Conservation (phyloP, 257 asterid species). For the Forsythia viridissima region DNA sequence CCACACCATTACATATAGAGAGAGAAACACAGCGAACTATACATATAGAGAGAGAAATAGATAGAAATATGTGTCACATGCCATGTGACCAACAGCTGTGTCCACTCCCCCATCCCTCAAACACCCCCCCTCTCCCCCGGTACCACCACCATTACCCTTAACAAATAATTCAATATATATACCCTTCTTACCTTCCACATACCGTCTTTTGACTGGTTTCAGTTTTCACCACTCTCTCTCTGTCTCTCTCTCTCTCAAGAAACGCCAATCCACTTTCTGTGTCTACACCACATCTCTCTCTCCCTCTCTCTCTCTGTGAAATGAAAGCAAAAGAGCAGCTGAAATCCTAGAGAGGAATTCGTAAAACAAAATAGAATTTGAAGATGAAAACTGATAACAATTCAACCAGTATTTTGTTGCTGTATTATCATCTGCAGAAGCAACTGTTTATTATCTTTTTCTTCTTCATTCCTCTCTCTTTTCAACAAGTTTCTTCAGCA, state of each 20-base stretch:
- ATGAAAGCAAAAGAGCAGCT: conserved; percentile 48
- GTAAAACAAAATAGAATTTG: conserved; percentile 24
- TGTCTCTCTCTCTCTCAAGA: conserved; percentile 24
- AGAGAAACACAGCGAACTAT: conserved; percentile 2
- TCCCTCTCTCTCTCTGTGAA: conserved; percentile 25
- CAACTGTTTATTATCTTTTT: conserved; percentile 17
- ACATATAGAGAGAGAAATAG: conserved; percentile 15
- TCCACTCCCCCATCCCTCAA: neutral
- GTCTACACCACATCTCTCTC: conserved; percentile 5
- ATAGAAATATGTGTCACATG: conserved; percentile 61
- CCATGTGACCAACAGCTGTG: conserved; percentile 90
- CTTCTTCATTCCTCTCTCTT: conserved; percentile 21
- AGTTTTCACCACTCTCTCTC: conserved; percentile 30
- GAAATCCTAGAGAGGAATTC: conserved; percentile 28
- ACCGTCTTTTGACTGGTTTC: conserved; percentile 52
- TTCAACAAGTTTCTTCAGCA: conserved; percentile 23
- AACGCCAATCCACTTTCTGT: conserved; percentile 21
- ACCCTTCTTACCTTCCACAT: conserved; percentile 43
- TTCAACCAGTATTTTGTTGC: conserved; percentile 29
- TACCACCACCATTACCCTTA: neutral
- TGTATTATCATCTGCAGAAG: neutral
- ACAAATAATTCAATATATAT: conserved; percentile 38
- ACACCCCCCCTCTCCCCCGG: neutral
- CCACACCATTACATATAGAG: conserved; percentile 16
- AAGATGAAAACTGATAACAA: conserved; percentile 46